phyloP scores from a whole-genome alignment of 2,329 filamentous ascomycete species.

The Ramularia collo-cygni region DNA sequence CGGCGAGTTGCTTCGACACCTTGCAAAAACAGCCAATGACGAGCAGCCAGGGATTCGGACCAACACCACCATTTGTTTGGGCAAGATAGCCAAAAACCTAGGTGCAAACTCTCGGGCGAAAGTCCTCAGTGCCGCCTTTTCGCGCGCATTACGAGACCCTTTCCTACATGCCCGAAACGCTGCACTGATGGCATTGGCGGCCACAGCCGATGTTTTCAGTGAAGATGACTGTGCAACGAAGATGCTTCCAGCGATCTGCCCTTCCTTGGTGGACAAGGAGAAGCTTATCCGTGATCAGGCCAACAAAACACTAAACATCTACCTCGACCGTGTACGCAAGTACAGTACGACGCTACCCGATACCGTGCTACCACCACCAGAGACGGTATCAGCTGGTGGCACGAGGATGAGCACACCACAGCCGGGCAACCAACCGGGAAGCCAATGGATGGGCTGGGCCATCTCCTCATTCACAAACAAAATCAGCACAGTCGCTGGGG shows the following conservation, averaged over 20 bases:
- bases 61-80: conserved; percentile 95
- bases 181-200: conserved; percentile 74
- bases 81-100: conserved; percentile 89
- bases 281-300: conserved; percentile 90
- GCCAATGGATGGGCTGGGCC: conserved; percentile 90
- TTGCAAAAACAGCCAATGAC: conserved; percentile 95
- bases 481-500: conserved; percentile 71
- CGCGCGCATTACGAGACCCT: conserved; percentile 79
- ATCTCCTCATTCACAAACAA: conserved; percentile 99
- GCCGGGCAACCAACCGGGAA: conserved; percentile 39
- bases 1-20: conserved; percentile 79
- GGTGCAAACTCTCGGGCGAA: conserved; percentile 71
- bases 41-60: conserved; percentile 96
- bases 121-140: conserved; percentile 87
- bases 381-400: conserved; percentile 40
- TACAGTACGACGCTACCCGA: conserved; percentile 73
- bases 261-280: conserved; percentile 85
- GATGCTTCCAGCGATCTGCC: conserved; percentile 77
- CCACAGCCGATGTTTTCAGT: conserved; percentile 76
- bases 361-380: conserved; percentile 61
- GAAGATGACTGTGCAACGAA: conserved; percentile 85
- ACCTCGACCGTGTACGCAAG: conserved; percentile 75
- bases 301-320: conserved; percentile 79
- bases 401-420: conserved; percentile 75
- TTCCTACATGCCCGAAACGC: conserved; percentile 93